Base-by-base conservation (phyloP, 805 yeast genomes). In the Kregervanrija fluxuum region DNA sequence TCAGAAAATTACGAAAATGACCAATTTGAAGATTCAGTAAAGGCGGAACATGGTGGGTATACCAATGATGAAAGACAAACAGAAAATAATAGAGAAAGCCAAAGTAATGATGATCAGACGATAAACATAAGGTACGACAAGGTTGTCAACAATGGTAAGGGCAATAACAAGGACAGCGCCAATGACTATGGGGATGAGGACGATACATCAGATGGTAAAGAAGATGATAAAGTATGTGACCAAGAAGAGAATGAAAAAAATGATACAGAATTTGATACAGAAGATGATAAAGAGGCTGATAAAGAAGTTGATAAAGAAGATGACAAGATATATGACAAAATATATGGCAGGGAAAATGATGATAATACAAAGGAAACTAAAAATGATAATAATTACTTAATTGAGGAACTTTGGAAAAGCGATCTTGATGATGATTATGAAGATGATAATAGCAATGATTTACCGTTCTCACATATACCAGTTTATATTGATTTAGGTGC, bases 401-500 rank as follows among this genome's bases (percentile, higher is more conserved):
- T 13, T 11, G 35, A 33, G 14, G 35, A 33, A 13, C 14, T 33
- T 33, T 14, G 30, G 22, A 37, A 36, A 11, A 32, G 12, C 30
- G 37, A 43, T 11, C 28, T 22, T 22, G 36, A 11, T 5, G 32
- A 30, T 4, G 44, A 40, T 5, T n/a, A n/a, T 36, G 45, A 40
- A 30, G 22, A 38, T 13, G 43, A 22, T 22, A 35, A 42, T 15
- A 40, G 16, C 3, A 33, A 17, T 31, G 39, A 49, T 30, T 34
- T 37, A 13, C 35, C 14, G 6, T 9, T 33, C 2, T 33, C 46
- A 15, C 41, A 43, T 13, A 45, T 57, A 10, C 63, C 65, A 1
- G 46, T 59, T 5, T 61, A 59, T 40, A 46, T 61, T 13, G 65
- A 61, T 37, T 42, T 57, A 11, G 60, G 62, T 16, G 54, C 49